Conservation (phyloP, 768 basidiomycete species). For the Pleurotus pulmonarius region DNA sequence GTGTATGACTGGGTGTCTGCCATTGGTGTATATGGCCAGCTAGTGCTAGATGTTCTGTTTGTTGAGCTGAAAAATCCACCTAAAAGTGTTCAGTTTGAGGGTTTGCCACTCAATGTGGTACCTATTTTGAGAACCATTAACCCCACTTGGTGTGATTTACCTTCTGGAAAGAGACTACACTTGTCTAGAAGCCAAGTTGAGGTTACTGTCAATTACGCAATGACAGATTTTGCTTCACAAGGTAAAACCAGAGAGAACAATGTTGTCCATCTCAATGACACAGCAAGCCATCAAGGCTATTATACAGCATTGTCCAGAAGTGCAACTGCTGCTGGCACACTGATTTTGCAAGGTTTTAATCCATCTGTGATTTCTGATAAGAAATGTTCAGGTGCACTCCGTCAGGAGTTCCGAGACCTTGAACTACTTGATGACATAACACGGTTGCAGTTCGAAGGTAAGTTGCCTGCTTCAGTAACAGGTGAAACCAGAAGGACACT, state of each 20-base stretch:
- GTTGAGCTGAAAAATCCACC: slow-evolving; percentile 8
- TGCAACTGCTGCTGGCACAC: slow-evolving; percentile 20
- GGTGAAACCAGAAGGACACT: background rate
- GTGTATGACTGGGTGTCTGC: no score
- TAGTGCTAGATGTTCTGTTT: background rate
- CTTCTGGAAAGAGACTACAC: slow-evolving; percentile 9
- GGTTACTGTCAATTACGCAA: slow-evolving; percentile 10
- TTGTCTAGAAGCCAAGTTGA: slow-evolving; percentile 19
- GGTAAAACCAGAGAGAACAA: no score
- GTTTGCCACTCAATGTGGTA: slow-evolving; percentile 10
- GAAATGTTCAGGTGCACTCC: slow-evolving; percentile 13
- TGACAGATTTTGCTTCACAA: no score
- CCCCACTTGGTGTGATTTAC: background rate
- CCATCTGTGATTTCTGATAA: slow-evolving; percentile 15
- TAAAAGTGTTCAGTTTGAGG: slow-evolving; percentile 2
- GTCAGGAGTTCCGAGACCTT: slow-evolving; percentile 16
- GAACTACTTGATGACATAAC: slow-evolving; percentile 12
- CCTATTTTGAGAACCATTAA: slow-evolving; percentile 14
- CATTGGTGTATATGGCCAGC: slow-evolving; percentile 18
- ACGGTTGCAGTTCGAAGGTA: slow-evolving; percentile 8
- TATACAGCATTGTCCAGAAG: slow-evolving; percentile 12
- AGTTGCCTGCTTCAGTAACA: background rate
- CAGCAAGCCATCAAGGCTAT: no score
- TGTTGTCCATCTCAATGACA: no score
- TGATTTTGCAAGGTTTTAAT: slow-evolving; percentile 19